Evolutionary conservation across 2,329 filamentous ascomycete species (phyloP), one percentile per base, ranked within the genome.

Genomic region (Davidsoniella eucalypti): DNA sequence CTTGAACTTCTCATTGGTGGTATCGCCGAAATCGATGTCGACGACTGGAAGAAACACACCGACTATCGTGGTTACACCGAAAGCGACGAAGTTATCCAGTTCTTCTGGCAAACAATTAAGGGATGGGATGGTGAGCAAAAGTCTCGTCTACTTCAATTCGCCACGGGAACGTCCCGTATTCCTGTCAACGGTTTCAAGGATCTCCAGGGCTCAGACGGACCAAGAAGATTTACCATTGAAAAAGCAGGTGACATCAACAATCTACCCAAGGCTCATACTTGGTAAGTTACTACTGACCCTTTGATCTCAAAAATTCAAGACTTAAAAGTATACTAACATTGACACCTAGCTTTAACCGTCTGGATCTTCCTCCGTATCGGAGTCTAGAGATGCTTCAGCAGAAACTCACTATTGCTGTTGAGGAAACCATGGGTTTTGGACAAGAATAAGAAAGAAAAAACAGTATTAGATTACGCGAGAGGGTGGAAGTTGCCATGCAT

Each of bases 21-120:
- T 74, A 98, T 98, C 59, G 92, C 92, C n/a, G 92, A 98, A 67
- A 98, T 98, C 58, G 92, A 98, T 61, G 90, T 98, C 14, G 92
- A 98, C 54, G 92, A 98, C 67, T 98, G 92, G 92, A 96, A 98
- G 82, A 98, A 98, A 73, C 92, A 98, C 69, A 98, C 92, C 44
- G 92, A 98, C 63, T 98, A 98, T 67, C 84, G 92, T 58, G 92
- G 92, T 50, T 98, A 98, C 73, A 95, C 93, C 8, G 92, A 98
- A 68, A 87, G 82, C 52, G 92, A 98, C 60, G 87, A 95, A 61
- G 92, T 98, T 23, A 92, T 98, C 57, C 85, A 93, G 65, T 88
- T 93, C 71, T 98, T 98, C 76, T 98, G 92, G 92, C 88, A 94
- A 72, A 90, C 84, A 54, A 92, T 98, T 56, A 82, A 90, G 57